Conservation (phyloP, 176 grass and related monocot genomes). For the Oryza coarctata region DNA sequence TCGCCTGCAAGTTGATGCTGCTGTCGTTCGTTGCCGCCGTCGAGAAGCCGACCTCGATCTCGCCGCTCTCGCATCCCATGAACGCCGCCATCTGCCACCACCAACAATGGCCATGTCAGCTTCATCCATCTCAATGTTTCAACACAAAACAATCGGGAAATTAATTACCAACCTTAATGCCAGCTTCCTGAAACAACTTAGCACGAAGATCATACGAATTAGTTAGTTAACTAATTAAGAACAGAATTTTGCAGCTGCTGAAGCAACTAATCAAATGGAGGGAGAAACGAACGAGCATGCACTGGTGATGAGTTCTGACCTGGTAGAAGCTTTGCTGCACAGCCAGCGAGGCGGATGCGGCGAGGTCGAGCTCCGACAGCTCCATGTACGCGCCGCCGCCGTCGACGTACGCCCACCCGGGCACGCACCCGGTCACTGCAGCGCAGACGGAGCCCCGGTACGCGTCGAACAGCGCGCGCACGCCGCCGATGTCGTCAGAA, state of each 20-base stretch:
- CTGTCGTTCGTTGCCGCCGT: background rate
- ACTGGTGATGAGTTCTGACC: slow-evolving; percentile 16
- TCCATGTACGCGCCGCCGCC: slow-evolving; percentile 58
- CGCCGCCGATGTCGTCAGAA: slow-evolving; percentile 3
- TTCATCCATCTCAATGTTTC: background rate
- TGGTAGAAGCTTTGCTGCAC: slow-evolving; percentile 79
- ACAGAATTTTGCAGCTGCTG: background rate
- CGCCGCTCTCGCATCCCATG: slow-evolving; percentile 72
- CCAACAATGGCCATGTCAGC: background rate
- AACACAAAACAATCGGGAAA: background rate
- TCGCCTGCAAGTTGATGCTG: slow-evolving; percentile 28
- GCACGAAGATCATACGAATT: slow-evolving; percentile 10
- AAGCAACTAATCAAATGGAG: background rate
- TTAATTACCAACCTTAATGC: slow-evolving; percentile 61
- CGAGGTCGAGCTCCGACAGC: slow-evolving; percentile 44
- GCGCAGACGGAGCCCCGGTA: slow-evolving; percentile 52
- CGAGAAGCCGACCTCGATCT: slow-evolving; percentile 79
- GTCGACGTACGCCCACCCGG: slow-evolving; percentile 62
- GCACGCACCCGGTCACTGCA: slow-evolving; percentile 59
- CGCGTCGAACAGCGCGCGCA: slow-evolving; percentile 52
- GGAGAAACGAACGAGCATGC: background rate
- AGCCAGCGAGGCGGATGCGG: slow-evolving; percentile 41
- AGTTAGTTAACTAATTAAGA: background rate
- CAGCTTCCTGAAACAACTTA: slow-evolving; percentile 62
- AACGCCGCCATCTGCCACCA: slow-evolving; percentile 63